phyloP scores from a whole-genome alignment of 2,329 filamentous ascomycete genomes.

The Paecilomyces dactylethromorphus region DNA sequence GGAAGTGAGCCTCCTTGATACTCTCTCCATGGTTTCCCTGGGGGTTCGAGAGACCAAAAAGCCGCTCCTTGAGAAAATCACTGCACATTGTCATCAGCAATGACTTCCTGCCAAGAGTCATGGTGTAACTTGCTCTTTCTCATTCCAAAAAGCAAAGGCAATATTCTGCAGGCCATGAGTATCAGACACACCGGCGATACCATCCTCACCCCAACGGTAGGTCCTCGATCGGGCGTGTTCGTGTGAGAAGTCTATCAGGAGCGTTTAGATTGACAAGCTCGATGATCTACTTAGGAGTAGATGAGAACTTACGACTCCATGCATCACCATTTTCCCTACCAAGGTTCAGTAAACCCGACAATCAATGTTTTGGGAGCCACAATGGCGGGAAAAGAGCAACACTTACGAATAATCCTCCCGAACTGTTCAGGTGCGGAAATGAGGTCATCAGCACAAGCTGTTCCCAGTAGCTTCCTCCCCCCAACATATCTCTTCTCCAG shows the following conservation, averaged over 20 bases:
- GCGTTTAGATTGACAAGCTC: conserved; percentile 4
- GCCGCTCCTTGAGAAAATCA: conserved; percentile 86
- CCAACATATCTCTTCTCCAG: conserved; percentile 1
- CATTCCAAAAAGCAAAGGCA: conserved; percentile 96
- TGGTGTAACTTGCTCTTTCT: conserved; percentile 67
- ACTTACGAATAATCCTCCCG: conserved; percentile 82
- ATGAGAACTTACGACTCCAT: conserved; percentile 72
- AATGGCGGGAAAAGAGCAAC: conserved; percentile 3
- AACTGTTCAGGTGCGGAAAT: conserved; percentile 44
- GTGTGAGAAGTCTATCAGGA: conserved; percentile 73
- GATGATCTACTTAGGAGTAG: neutral
- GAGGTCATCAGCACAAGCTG: conserved; percentile 18
- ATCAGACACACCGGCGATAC: conserved; percentile 92
- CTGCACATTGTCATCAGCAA: conserved; percentile 40
- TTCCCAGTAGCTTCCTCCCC: neutral
- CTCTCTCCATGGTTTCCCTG: conserved; percentile 97
- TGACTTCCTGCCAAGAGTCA: neutral
- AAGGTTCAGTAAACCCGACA: conserved; percentile 7
- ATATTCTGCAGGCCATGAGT: conserved; percentile 88
- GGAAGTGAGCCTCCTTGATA: conserved; percentile 94
- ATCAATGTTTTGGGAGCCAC: conserved; percentile 3
- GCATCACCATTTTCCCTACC: conserved; percentile 77
- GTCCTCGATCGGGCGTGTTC: conserved; percentile 82
- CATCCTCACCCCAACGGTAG: conserved; percentile 94
- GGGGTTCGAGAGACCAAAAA: conserved; percentile 92